These are phyloP conservation scores for Zymoseptoria pseudotritici DNA, from an alignment of 2,329 filamentous ascomycete species.

Conservation along the genomic window DNA sequence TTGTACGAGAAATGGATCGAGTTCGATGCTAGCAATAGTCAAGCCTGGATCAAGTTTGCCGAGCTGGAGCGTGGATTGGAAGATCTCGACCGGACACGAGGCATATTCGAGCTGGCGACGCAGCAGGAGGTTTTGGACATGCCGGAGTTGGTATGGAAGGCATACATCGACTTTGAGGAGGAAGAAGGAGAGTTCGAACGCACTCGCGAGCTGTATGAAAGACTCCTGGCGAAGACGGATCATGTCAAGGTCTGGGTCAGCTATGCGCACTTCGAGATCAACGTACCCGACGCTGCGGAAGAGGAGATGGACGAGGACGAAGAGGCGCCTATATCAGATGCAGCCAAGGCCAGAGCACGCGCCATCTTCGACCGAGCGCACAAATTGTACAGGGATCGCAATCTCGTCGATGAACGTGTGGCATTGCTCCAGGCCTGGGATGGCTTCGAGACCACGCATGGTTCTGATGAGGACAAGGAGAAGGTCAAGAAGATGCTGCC, in stretches of 20 bases:
- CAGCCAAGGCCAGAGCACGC: slow-evolving; percentile 74
- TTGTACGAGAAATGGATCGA: slow-evolving; percentile 91
- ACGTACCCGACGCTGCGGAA: slow-evolving; percentile 69
- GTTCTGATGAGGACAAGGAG: slow-evolving; percentile 64
- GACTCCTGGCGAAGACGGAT: slow-evolving; percentile 86
- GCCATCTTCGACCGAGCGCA: slow-evolving; percentile 79
- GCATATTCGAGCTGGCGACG: slow-evolving; percentile 87
- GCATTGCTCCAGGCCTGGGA: slow-evolving; percentile 87
- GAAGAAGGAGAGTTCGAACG: slow-evolving; percentile 75
- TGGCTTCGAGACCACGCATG: slow-evolving; percentile 82
- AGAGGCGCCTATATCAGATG: slow-evolving; percentile 61
- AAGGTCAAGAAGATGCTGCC: slow-evolving; percentile 92
- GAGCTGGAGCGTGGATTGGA: slow-evolving; percentile 88
- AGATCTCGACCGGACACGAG: slow-evolving; percentile 77
- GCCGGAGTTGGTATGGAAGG: slow-evolving; percentile 96
- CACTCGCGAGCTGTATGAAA: slow-evolving; percentile 77
- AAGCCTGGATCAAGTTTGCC: slow-evolving; percentile 94
- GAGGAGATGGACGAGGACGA: slow-evolving; percentile 50
- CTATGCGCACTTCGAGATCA: slow-evolving; percentile 97
- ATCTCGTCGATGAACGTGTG: slow-evolving; percentile 90
- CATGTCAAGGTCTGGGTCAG: slow-evolving; percentile 99
- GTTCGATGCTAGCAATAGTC: slow-evolving; percentile 82
- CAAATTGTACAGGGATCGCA: slow-evolving; percentile 78
- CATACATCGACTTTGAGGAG: slow-evolving; percentile 97
- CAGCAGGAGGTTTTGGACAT: slow-evolving; percentile 80